Conservation (phyloP, 306 rosid genomes). For the Phaseolus lunatus region DNA sequence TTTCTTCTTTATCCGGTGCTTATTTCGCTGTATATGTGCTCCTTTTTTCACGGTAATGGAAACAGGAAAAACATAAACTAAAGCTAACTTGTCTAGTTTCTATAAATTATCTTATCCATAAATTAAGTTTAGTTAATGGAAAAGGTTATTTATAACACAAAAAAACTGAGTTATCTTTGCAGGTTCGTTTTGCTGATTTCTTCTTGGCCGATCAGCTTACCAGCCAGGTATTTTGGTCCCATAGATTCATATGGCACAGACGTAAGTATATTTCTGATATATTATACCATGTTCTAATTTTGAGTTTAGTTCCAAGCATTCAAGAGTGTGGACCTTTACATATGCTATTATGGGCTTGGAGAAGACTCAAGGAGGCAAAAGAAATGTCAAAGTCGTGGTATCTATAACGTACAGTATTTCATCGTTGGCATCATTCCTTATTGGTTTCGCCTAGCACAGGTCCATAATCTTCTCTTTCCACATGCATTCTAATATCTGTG, state of each 20-base stretch:
- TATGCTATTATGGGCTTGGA: conserved; percentile 80
- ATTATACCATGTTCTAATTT: conserved; percentile 38
- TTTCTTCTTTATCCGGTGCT: conserved; percentile 63
- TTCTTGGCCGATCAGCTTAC: conserved; percentile 83
- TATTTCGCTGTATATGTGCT: conserved; percentile 66
- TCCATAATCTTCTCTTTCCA: conserved; percentile 21
- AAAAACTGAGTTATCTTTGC: conserved; percentile 32
- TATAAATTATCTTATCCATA: too few species aligned
- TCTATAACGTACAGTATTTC: conserved; percentile 59
- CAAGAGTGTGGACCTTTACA: conserved; percentile 65
- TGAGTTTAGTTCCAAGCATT: conserved; percentile 65
- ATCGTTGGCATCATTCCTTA: conserved; percentile 61
- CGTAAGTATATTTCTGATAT: conserved; percentile 11
- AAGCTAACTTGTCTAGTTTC: too few species aligned
- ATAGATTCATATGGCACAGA: conserved; percentile 24
- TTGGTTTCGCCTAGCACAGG: conserved; percentile 77
- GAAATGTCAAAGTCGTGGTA: conserved; percentile 60
- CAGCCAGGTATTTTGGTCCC: conserved; percentile 62
- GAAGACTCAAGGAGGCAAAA: conserved; percentile 67
- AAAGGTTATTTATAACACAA: background rate
- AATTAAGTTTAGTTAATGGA: too few species aligned
- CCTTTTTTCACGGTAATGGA: conserved; percentile 67
- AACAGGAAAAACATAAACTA: background rate
- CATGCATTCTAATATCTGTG: background rate
- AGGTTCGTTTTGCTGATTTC: conserved; percentile 68